A percentile compares a stretch with the other conserved stretches of the same genome.
Conservation (phyloP, 352 stramenopile species). For the Sclerospora graminicola region DNA sequence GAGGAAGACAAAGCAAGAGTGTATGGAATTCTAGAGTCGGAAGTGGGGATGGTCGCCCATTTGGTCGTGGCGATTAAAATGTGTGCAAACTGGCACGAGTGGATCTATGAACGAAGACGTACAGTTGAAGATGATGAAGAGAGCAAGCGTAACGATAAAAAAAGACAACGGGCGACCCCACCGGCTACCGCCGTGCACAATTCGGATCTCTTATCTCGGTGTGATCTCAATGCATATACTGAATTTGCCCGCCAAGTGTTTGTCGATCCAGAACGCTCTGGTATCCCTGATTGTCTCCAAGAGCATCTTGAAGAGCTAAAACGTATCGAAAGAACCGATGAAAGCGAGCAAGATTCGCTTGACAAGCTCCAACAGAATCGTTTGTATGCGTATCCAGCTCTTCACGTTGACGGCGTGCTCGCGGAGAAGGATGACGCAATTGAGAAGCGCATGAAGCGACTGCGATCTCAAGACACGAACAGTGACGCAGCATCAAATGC, state of each 20-base stretch:
- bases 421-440: constrained; percentile 43
- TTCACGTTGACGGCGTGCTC: constrained; percentile 42
- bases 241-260: constrained; percentile 42
- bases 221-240: constrained; percentile 38
- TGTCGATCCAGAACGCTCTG: constrained; percentile 20
- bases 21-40: constrained; percentile 30
- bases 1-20: constrained; percentile 15
- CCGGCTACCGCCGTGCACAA: constrained; percentile 7
- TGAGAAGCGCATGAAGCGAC: constrained; percentile 27
- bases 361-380: constrained; percentile 17
- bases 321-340: constrained; percentile 11
- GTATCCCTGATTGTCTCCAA: constrained; percentile 30
- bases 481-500: not conserved
- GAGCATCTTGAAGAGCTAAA: constrained; percentile 39
- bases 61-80: constrained; percentile 57
- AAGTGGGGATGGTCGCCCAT: constrained; percentile 46
- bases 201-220: constrained; percentile 22
- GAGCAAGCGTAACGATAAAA: constrained; percentile 9
- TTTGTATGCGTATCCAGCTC: constrained; percentile 37
- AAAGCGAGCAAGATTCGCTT: too few species aligned
- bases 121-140: constrained; percentile 10
- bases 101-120: constrained; percentile 47
- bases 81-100: constrained; percentile 73
- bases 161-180: constrained; percentile 1
- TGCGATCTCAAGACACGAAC: constrained; percentile 13